These are phyloP conservation scores for Phaeosphaeria sp. DNA, from an alignment of 2,329 filamentous ascomycete genomes.

Conservation along the genomic window DNA sequence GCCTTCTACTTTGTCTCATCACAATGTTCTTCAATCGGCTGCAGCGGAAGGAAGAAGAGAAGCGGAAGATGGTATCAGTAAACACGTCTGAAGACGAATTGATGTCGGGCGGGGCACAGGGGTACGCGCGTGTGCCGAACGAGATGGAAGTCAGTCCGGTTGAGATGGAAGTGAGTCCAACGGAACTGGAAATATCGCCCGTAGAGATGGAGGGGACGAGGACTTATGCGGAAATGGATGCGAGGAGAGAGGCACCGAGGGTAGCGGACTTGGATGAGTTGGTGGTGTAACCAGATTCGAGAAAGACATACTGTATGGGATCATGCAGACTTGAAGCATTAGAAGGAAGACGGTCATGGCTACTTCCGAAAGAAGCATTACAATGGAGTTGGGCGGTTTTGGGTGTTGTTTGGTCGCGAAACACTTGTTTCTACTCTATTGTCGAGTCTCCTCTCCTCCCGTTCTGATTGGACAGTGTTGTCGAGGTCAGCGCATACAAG, in stretches of 20 bases:
- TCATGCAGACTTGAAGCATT: no score
- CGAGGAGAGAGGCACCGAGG: background rate
- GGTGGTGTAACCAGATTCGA: background rate
- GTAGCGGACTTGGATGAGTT: constrained; percentile 2
- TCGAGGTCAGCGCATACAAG: background rate
- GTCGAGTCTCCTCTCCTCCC: background rate
- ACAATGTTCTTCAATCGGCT: background rate
- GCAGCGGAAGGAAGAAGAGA: background rate
- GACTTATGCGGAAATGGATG: background rate
- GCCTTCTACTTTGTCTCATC: background rate
- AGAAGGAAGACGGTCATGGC: no score
- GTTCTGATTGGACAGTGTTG: background rate
- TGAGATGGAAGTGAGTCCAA: background rate
- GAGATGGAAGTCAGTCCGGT: background rate
- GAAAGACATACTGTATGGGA: no score
- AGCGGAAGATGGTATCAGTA: background rate
- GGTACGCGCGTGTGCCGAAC: background rate
- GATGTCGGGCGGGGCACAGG: background rate
- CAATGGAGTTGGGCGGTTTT: no score
- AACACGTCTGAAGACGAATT: background rate
- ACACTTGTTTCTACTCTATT: background rate
- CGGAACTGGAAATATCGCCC: background rate
- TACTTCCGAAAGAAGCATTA: no score
- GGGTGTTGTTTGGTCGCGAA: background rate
- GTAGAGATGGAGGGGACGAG: background rate